Conservation (phyloP, 257 asterid genomes). For the Fraxinus quadrangulata region DNA sequence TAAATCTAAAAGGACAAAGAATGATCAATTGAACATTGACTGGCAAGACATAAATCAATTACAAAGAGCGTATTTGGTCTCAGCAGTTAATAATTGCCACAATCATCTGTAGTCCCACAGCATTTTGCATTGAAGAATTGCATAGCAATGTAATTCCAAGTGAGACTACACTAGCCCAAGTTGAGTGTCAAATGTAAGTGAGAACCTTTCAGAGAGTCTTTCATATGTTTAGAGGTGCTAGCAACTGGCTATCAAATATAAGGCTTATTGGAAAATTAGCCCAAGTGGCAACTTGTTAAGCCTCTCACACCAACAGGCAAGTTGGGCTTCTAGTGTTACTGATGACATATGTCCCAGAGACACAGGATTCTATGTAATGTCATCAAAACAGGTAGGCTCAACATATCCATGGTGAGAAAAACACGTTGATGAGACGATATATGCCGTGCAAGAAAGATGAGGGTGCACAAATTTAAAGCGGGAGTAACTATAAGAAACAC, state of each 20-base stretch:
- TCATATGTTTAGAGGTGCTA: background rate
- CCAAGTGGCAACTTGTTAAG: background rate
- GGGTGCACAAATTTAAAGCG: background rate
- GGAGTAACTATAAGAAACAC: background rate
- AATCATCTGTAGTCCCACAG: background rate
- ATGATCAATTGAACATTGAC: background rate
- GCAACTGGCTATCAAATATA: background rate
- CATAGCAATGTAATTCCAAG: background rate
- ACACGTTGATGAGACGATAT: background rate
- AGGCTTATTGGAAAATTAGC: background rate
- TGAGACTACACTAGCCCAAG: background rate
- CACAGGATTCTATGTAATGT: no score
- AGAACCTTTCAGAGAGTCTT: background rate
- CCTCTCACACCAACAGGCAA: slow-evolving; percentile 4
- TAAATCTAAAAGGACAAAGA: background rate
- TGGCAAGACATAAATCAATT: background rate
- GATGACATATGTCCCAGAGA: background rate
- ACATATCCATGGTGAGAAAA: background rate
- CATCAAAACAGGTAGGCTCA: background rate
- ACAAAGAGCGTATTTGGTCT: background rate
- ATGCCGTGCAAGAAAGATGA: background rate
- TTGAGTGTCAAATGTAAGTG: background rate
- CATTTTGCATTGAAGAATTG: background rate
- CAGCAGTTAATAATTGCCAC: background rate
- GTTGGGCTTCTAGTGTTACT: background rate